phyloP scores from a whole-genome alignment of 345 rosid species.

The Lumnitzera littorea region DNA sequence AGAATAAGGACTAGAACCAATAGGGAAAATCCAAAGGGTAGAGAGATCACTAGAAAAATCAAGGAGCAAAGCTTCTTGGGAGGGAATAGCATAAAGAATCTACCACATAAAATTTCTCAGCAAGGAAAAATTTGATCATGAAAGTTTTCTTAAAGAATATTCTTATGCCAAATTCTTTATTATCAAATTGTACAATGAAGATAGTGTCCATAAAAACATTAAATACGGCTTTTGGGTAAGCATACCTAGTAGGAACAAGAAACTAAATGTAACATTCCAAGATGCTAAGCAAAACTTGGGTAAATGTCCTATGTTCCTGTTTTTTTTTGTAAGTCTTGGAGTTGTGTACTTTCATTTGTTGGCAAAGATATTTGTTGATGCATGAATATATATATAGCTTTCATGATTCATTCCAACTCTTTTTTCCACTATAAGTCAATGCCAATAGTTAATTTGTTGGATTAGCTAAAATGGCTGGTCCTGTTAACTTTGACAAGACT shows the following conservation, averaged over 20 bases:
- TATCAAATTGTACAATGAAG: conserved; percentile 77
- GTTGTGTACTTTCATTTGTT: background rate
- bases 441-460: conserved; percentile 88
- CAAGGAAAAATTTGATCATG: too few relatives aligned
- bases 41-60: too few relatives aligned
- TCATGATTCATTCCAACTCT: background rate
- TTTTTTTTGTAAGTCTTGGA: conserved; percentile 58
- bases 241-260: conserved; percentile 70
- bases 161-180: conserved; percentile 30
- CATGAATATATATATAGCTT: background rate
- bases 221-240: conserved; percentile 77
- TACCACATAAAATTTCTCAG: too few relatives aligned
- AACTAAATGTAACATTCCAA: conserved; percentile 54
- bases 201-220: conserved; percentile 79
- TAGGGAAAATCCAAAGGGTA: too few relatives aligned
- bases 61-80: too few relatives aligned
- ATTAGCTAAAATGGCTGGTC: conserved; percentile 68
- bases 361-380: background rate
- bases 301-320: conserved; percentile 55
- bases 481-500: conserved; percentile 60
- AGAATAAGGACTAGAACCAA: too few relatives aligned
- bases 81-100: too few relatives aligned
- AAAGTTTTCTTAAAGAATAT: too few relatives aligned
- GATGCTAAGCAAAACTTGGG: conserved; percentile 43
- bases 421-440: conserved; percentile 48